These are phyloP conservation scores for Tillandsia leiboldiana DNA, from an alignment of 176 grass and related monocot species.

Conservation along the genomic window DNA sequence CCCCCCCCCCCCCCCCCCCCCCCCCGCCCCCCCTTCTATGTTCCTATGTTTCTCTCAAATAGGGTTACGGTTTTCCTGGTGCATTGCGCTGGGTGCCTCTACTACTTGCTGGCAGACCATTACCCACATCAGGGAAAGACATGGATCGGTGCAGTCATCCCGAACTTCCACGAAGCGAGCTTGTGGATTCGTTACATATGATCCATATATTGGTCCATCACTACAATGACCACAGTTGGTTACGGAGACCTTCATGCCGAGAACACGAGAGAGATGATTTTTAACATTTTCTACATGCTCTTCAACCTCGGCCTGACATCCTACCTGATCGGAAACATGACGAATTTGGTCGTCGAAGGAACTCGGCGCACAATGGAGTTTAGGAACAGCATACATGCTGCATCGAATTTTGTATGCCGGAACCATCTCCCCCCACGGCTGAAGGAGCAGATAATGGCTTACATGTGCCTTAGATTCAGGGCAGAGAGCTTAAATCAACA, in stretches of 20 bases:
- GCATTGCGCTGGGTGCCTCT: conserved; percentile 74
- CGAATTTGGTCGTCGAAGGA: conserved; percentile 97
- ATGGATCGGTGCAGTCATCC: conserved; percentile 81
- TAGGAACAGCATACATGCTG: conserved; percentile 72
- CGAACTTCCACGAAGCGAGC: conserved; percentile 72
- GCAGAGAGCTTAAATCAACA: conserved; percentile 93
- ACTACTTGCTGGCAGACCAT: conserved; percentile 74
- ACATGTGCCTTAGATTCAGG: conserved; percentile 95
- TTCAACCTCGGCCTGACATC: conserved; percentile 88
- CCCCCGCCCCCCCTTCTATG: too few species aligned
- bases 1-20: too few species aligned
- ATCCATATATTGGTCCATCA: conserved; percentile 88
- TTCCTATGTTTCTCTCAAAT: too few species aligned
- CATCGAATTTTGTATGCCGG: conserved; percentile 72
- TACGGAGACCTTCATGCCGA: conserved; percentile 89
- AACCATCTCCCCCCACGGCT: conserved; percentile 68
- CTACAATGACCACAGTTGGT: conserved; percentile 97
- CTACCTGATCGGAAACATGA: conserved; percentile 98
- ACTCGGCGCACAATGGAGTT: conserved; percentile 97
- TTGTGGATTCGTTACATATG: conserved; percentile 81
- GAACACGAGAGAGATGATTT: conserved; percentile 92
- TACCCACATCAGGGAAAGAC: conserved; percentile 76
- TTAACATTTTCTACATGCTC: conserved; percentile 99
- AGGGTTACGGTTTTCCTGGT: conserved; percentile 92
- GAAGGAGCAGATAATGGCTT: conserved; percentile 81